These are phyloP conservation scores for Phytophthora europaea DNA, from an alignment of 352 stramenopile species.

Conservation along the genomic window DNA sequence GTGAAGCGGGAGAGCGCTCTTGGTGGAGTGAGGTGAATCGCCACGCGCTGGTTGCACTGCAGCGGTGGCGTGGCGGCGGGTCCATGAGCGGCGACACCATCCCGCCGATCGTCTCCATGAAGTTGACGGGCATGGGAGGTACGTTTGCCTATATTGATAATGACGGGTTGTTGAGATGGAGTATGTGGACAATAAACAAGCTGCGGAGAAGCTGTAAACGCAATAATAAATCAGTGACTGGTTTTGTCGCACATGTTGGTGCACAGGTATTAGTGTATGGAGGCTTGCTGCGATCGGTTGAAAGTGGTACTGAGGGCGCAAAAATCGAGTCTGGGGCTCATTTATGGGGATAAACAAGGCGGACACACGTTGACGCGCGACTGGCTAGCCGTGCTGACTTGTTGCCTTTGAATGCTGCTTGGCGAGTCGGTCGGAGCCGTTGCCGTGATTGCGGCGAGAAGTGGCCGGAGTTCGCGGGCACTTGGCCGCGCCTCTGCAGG, in stretches of 20 bases:
- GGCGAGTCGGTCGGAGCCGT: background rate
- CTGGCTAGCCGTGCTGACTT: conserved; percentile 22
- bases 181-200: background rate
- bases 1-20: background rate
- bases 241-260: background rate
- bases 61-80: conserved; percentile 19
- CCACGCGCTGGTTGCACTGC: background rate
- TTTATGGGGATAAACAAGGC: conserved; percentile 35
- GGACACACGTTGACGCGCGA: conserved; percentile 9
- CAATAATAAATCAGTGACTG: background rate
- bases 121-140: conserved; percentile 9
- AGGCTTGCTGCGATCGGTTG: conserved; percentile 1
- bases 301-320: conserved; percentile 30
- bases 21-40: background rate
- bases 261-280: background rate
- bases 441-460: conserved; percentile 18
- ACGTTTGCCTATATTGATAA: conserved; percentile 15
- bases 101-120: conserved; percentile 20
- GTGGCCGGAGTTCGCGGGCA: conserved; percentile 10
- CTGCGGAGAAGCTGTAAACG: background rate
- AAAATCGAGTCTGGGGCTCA: conserved; percentile 22
- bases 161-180: background rate
- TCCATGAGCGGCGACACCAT: conserved; percentile 21
- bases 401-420: conserved; percentile 18
- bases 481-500: conserved; percentile 15